A percentile compares a stretch with the other conserved stretches of the same genome.
Conservation (phyloP, 768 basidiomycete genomes). For the Kondoa subrosea region DNA sequence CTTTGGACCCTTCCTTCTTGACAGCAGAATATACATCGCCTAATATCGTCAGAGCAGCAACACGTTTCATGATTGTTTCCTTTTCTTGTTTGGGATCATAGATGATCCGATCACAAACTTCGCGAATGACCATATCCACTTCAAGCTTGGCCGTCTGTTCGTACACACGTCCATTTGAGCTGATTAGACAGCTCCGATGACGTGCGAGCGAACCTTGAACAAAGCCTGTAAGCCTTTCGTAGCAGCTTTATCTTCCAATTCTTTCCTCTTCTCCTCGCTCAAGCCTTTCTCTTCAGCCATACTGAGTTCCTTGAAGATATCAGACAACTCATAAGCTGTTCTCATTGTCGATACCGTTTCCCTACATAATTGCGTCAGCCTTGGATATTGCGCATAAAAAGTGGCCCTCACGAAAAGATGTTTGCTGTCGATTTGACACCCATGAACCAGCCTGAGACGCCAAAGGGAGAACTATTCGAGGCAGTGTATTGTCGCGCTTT, state of each 20-base stretch:
- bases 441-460: constrained; percentile 83
- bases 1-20: constrained; percentile 44
- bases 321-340: constrained; percentile 64
- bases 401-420: constrained; percentile 54
- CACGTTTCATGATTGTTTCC: constrained; percentile 44
- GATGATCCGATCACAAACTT: constrained; percentile 68
- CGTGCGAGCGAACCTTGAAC: constrained; percentile 48
- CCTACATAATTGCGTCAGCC: background rate
- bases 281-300: constrained; percentile 73
- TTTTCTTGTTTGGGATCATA: constrained; percentile 11
- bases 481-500: constrained; percentile 67
- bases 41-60: constrained; percentile 67
- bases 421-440: constrained; percentile 84
- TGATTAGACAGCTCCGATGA: background rate
- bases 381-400: background rate
- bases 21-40: constrained; percentile 62
- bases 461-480: constrained; percentile 49
- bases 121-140: constrained; percentile 70
- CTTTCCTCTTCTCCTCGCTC: constrained; percentile 57
- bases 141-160: constrained; percentile 72
- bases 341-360: constrained; percentile 25
- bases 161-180: background rate
- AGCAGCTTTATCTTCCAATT: constrained; percentile 76
- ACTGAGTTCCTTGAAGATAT: constrained; percentile 78
- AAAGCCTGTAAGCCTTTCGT: constrained; percentile 73